Evolutionary conservation across 495 filamentous ascomycete genomes (phyloP).

Genomic region (Penicillium cinerascens): DNA sequence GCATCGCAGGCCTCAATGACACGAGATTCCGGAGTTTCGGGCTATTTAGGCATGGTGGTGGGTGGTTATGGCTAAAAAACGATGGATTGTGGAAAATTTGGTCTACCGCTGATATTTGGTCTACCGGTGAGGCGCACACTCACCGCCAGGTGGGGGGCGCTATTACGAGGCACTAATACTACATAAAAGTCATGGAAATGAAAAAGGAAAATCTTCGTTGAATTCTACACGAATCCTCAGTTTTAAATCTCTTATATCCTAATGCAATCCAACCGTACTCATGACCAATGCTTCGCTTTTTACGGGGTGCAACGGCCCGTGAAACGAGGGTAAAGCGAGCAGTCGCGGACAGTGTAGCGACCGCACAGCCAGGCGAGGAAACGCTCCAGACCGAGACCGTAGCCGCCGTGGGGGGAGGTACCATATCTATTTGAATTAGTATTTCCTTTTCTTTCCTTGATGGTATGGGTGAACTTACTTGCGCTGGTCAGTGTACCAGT

Average conservation of each 20-base stretch:
- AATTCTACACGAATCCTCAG: background rate
- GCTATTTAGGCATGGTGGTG: too few species aligned
- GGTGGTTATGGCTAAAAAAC: too few species aligned
- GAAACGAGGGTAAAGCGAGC: constrained; percentile 88
- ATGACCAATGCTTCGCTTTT: constrained; percentile 8
- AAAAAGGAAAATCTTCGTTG: background rate
- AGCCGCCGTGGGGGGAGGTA: constrained; percentile 90
- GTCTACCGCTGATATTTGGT: too few species aligned
- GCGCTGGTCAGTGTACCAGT: constrained; percentile 98
- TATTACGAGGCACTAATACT: too few species aligned
- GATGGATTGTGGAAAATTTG: too few species aligned
- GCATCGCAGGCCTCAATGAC: too few species aligned
- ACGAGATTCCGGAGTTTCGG: too few species aligned
- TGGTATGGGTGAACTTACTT: constrained; percentile 62
- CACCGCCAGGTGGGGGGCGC: too few species aligned
- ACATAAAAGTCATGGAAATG: too few species aligned
- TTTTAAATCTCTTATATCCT: background rate
- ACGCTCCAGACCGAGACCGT: constrained; percentile 90
- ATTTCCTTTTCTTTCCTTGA: background rate
- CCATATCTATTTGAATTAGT: constrained; percentile 64
- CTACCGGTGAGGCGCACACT: too few species aligned
- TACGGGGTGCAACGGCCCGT: constrained; percentile 91
- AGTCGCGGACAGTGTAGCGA: constrained; percentile 85
- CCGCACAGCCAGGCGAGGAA: constrained; percentile 96
- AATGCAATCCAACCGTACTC: background rate